Base-by-base conservation (phyloP, 2,329 filamentous ascomycete genomes). In the Fusarium brevicatenulatum region DNA sequence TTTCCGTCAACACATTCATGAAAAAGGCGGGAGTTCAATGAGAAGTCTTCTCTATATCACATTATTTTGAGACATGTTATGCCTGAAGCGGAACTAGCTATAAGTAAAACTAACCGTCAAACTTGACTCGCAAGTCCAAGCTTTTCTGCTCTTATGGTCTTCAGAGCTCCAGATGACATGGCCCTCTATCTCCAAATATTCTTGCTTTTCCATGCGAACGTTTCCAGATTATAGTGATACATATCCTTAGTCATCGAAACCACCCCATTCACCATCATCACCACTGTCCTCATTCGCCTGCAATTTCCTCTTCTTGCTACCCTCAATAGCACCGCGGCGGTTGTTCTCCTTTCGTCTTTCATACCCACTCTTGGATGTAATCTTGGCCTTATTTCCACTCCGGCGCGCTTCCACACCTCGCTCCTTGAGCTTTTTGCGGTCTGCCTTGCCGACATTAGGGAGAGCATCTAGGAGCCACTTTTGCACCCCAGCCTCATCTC, bases 401-500 rank as follows among this genome's bases (percentile, higher is more conserved):
- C 86, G 80, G 47, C 95, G 87, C 7, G 90, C 91, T 81, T 95
- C 92, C 15, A 98, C 92, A 10, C 96, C 96, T 73, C 91, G 87
- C 79, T 90, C 90, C 86, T 94, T 97, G 73, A 99, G 82, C 79
- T 90, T 90, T 86, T 95, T 92, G 85, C 92, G 93, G 70, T 95
- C 93, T 56, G 92, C 90, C 86, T 98, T 98, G 76, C 86, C 91
- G 25, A 96, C 90, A 71, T 92, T 92, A 0, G 96, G 96, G 71
- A 99, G 85, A 6, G 94, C 92, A 80, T 97, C 93, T 9, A 98
- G 86, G 57, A 99, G 85, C 95, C 95, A 98, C 81, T 92, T 91
- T 78, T 94, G 91, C 34, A 97, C 87, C 4, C 88, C 89, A 1
- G 88, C 87, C 30, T 87, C 86, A 1, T 84, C 86, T 5, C 86